Conservation (phyloP, 257 asterid genomes). For the Ilex asprella region DNA sequence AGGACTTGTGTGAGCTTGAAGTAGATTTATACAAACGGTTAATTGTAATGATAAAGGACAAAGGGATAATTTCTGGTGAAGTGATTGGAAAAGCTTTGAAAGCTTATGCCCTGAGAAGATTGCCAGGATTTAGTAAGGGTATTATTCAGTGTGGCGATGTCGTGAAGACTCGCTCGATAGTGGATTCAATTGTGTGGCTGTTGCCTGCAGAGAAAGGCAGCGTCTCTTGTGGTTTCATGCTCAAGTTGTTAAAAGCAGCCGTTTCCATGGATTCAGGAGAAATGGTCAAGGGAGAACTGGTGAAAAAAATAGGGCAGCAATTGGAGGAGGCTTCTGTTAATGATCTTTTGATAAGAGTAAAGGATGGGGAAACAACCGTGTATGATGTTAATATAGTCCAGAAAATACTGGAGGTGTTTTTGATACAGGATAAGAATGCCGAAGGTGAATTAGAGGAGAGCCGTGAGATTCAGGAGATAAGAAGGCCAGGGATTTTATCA, state of each 20-base stretch:
- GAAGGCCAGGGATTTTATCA: constrained; percentile 70
- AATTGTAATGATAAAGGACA: constrained; percentile 41
- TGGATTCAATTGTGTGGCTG: constrained; percentile 69
- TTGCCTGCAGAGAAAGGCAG: constrained; percentile 72
- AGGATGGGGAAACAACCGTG: constrained; percentile 42
- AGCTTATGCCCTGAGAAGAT: constrained; percentile 62
- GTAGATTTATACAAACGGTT: constrained; percentile 66
- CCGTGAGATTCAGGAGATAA: constrained; percentile 59
- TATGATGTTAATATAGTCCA: constrained; percentile 54
- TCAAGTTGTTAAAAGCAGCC: constrained; percentile 74
- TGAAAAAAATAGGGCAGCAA: constrained; percentile 70
- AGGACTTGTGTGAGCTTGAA: constrained; percentile 81
- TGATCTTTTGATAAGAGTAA: constrained; percentile 63
- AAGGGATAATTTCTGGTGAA: constrained; percentile 46
- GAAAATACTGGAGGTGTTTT: constrained; percentile 64
- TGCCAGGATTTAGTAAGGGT: constrained; percentile 65
- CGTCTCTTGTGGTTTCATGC: constrained; percentile 76
- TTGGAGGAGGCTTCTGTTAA: constrained; percentile 79
- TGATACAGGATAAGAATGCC: constrained; percentile 39
- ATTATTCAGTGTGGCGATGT: constrained; percentile 42
- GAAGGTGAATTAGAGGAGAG: constrained; percentile 36
- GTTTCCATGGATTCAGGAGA: constrained; percentile 60
- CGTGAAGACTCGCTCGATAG: constrained; percentile 38
- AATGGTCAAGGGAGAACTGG: constrained; percentile 42
- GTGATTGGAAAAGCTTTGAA: constrained; percentile 86